Percentiles rank a stretch among this genome's conserved stretches.
phyloP scores from a whole-genome alignment of 78 protist species.

The Dictyostelium capitatum region DNA sequence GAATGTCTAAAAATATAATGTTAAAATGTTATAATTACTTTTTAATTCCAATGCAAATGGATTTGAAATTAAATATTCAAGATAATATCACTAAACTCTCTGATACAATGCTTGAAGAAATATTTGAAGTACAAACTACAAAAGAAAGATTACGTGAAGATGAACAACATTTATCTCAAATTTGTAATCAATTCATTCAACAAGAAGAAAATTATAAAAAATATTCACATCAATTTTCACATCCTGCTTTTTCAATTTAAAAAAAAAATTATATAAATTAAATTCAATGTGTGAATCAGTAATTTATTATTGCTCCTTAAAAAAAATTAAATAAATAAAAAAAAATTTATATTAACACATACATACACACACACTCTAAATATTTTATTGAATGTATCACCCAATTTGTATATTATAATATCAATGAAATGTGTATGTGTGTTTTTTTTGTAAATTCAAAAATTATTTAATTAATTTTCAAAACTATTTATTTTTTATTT shows the following conservation, averaged over 20 bases:
- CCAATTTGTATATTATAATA: too few species aligned
- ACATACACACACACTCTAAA: too few species aligned
- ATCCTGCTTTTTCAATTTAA: conserved; percentile 22
- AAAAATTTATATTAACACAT: too few species aligned
- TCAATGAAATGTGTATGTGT: too few species aligned
- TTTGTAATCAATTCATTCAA: conserved; percentile 51
- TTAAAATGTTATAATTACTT: conserved; percentile 83
- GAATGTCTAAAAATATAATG: conserved; percentile 80
- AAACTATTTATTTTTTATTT: too few species aligned
- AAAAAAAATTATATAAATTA: neutral
- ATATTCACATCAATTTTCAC: conserved; percentile 62
- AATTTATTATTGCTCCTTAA: neutral
- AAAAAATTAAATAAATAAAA: too few species aligned
- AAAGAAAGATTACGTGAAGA: conserved; percentile 76
- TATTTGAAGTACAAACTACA: conserved; percentile 82
- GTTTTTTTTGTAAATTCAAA: too few species aligned
- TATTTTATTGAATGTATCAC: too few species aligned
- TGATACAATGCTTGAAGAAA: conserved; percentile 75
- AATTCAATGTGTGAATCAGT: neutral
- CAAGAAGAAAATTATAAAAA: conserved; percentile 71
- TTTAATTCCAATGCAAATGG: conserved; percentile 84
- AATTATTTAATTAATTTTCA: too few species aligned
- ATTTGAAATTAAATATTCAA: conserved; percentile 54
- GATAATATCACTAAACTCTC: conserved; percentile 68
- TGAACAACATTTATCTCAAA: conserved; percentile 42